A percentile compares a stretch with the other conserved stretches of the same genome.
phyloP scores from a whole-genome alignment of 2,329 filamentous ascomycete genomes.

The Hypoxylon sp. region DNA sequence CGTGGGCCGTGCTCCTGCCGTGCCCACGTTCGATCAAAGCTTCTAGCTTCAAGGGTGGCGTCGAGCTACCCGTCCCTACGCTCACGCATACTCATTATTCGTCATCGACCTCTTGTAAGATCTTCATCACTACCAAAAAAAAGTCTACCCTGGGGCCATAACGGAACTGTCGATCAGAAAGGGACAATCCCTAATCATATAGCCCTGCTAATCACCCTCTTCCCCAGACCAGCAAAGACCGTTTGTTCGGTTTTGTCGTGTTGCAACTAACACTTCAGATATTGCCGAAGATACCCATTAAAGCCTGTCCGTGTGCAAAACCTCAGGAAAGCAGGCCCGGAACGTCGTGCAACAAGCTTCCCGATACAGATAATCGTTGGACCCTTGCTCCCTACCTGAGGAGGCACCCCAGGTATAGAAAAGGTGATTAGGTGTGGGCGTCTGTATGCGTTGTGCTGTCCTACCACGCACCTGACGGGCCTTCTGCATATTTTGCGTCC shows the following conservation, averaged over 20 bases:
- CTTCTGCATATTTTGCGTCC: slow-evolving; percentile 44
- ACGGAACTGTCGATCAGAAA: slow-evolving; percentile 23
- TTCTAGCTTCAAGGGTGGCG: slow-evolving; percentile 40
- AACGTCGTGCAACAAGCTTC: slow-evolving; percentile 39
- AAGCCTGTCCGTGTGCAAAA: slow-evolving; percentile 20
- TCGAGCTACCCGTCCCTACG: slow-evolving; percentile 33
- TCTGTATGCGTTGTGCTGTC: slow-evolving; percentile 39
- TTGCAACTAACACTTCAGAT: slow-evolving; percentile 33
- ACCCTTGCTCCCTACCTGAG: slow-evolving; percentile 41
- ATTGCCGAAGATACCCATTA: slow-evolving; percentile 34
- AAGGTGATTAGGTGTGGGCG: slow-evolving; percentile 41
- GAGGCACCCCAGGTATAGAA: slow-evolving; percentile 39
- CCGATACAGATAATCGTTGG: slow-evolving; percentile 40
- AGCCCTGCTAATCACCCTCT: slow-evolving; percentile 20
- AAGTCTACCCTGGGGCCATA: slow-evolving; percentile 16
- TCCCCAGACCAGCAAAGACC: slow-evolving; percentile 12
- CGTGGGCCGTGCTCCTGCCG: slow-evolving; percentile 32
- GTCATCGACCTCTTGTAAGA: slow-evolving; percentile 20
- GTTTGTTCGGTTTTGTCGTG: slow-evolving; percentile 10
- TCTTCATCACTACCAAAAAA: slow-evolving; percentile 23
- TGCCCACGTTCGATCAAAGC: slow-evolving; percentile 37
- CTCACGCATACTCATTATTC: slow-evolving; percentile 28
- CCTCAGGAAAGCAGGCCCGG: slow-evolving; percentile 32
- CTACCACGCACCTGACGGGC: slow-evolving; percentile 42
- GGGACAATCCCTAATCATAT: slow-evolving; percentile 13